Evolutionary conservation across 352 stramenopile genomes (phyloP), one percentile per base, ranked within the genome.

Genomic region (Pythium chondricola): DNA sequence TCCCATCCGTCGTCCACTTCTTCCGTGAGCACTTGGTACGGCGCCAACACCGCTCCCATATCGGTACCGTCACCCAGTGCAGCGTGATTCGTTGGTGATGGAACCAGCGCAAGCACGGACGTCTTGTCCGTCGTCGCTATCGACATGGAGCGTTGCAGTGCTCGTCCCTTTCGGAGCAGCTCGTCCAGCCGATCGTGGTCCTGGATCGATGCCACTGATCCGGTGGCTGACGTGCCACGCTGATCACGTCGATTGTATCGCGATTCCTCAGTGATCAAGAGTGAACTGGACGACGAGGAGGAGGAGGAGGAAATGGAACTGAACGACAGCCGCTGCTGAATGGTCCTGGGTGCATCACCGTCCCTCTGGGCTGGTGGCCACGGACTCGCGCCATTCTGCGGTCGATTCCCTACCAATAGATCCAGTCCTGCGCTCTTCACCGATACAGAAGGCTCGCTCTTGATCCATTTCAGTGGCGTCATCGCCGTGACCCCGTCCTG

Each of bases 291-390:
- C 2, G 43, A 47, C 0, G 24, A 6, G 1, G 41, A 40, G n/a
- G 33, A 56, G 0, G 40, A 53, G 1, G 45, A 65, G n/a, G 57
- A 61, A 8, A 55, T 48, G 6, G 50, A 61, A 32, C 57, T 61
- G 33, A 65, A 65, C 18, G 57, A 65, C 20, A 65, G 56, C 2
- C 56, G 49, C 22, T 56, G 45, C 32, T 56, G 54, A 27, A 54
- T n/a, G 6, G 1, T 26, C 18, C 52, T n/a, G n/a, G n/a, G n/a
- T n/a, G n/a, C n/a, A n/a, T n/a, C n/a, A n/a, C n/a, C n/a, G n/a
- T n/a, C n/a, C n/a, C n/a, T n/a, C n/a, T n/a, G n/a, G n/a, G n/a
- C n/a, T n/a, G n/a, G n/a, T n/a, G n/a, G n/a, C n/a, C n/a, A n/a
- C n/a, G n/a, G n/a, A n/a, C n/a, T n/a, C n/a, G n/a, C n/a, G n/a